Percentiles rank a stretch among this genome's conserved stretches.
Evolutionary conservation across 2,329 filamentous ascomycete genomes (phyloP).

Genomic region (Leptographium lundbergii): DNA sequence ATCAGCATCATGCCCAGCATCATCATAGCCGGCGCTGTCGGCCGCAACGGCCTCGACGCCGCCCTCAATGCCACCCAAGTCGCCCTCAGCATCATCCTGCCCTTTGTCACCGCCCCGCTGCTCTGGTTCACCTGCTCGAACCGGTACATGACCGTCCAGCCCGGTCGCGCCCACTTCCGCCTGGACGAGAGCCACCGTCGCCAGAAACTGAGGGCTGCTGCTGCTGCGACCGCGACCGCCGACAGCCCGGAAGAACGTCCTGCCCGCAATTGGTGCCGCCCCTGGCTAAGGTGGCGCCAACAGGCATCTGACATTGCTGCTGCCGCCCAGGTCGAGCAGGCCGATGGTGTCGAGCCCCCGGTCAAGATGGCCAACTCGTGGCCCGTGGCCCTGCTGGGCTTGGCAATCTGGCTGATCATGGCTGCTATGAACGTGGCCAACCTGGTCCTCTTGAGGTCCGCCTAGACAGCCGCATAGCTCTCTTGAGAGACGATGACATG

Average conservation of each 20-base stretch:
- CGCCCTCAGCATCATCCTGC: constrained; percentile 63
- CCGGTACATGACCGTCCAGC: constrained; percentile 63
- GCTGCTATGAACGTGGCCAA: constrained; percentile 67
- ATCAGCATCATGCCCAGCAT: constrained; percentile 76
- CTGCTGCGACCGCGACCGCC: too few relatives aligned
- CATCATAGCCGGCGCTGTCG: constrained; percentile 70
- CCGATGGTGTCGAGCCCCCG: not conserved
- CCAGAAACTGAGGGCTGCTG: too few relatives aligned
- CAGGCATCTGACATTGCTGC: not conserved
- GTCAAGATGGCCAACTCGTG: constrained; percentile 62
- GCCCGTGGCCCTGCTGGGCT: constrained; percentile 40
- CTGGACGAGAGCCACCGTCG: constrained; percentile 3
- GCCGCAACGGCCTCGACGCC: constrained; percentile 53
- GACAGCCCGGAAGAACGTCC: not conserved
- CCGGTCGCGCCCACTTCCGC: constrained; percentile 26
- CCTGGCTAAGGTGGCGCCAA: not conserved
- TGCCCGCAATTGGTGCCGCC: not conserved
- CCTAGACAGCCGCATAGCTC: not conserved
- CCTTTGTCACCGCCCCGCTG: constrained; percentile 70
- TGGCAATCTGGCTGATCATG: constrained; percentile 61
- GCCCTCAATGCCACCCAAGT: constrained; percentile 71
- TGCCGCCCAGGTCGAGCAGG: not conserved
- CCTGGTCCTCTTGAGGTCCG: constrained; percentile 48
- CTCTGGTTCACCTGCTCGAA: constrained; percentile 75
- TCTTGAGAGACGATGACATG: not conserved